phyloP scores from a whole-genome alignment of 495 filamentous ascomycete genomes.

The Talaromyces adpressus region DNA sequence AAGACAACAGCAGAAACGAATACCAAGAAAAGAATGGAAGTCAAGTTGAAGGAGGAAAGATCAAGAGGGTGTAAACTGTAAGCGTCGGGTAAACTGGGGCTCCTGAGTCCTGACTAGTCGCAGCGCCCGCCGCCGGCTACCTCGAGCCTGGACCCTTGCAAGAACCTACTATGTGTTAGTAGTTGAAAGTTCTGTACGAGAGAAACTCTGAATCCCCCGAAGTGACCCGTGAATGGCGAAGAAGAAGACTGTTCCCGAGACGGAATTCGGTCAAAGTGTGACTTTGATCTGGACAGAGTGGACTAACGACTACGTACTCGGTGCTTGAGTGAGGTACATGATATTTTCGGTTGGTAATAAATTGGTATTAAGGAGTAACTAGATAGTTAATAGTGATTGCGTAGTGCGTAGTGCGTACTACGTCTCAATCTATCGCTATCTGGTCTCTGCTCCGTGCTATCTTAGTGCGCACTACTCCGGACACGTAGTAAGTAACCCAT shows the following conservation, averaged over 20 bases:
- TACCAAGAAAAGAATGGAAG: background rate
- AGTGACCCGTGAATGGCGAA: background rate
- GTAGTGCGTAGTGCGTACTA: background rate
- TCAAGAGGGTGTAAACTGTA: background rate
- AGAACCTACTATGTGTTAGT: background rate
- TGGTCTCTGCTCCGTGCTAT: background rate
- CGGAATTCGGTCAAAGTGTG: too few relatives aligned
- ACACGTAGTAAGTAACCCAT: too few relatives aligned
- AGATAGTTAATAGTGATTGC: background rate
- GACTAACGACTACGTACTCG: background rate
- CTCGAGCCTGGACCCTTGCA: background rate
- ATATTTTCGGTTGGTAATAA: too few relatives aligned
- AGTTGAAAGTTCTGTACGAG: background rate
- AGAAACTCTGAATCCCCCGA: background rate
- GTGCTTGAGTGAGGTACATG: background rate
- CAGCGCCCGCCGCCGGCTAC: background rate
- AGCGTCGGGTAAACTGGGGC: background rate
- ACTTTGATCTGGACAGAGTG: background rate
- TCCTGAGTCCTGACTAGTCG: slow-evolving; percentile 1
- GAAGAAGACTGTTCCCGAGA: background rate
- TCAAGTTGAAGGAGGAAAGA: background rate
- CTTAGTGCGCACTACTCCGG: background rate
- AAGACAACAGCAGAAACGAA: background rate
- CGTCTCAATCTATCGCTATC: background rate
- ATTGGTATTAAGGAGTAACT: too few relatives aligned